Conservation (phyloP, 2,329 filamentous ascomycete species). For the Colletotrichum liriopes region DNA sequence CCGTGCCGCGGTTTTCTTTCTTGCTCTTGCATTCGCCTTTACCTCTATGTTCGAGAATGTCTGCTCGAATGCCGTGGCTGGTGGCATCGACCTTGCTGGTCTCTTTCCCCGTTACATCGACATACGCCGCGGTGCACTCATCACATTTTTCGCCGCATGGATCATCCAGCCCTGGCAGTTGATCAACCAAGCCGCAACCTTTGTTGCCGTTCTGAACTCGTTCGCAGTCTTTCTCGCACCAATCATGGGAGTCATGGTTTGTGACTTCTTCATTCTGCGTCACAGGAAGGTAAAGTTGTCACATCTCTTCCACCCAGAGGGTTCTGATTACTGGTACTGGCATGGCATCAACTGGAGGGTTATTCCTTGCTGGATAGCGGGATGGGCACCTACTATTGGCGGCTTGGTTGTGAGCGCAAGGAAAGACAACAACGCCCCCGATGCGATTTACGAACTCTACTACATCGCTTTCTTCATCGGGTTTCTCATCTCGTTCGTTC, state of each 20-base stretch:
- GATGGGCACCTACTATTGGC: conserved; percentile 59
- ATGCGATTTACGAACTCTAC: conserved; percentile 59
- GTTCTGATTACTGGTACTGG: conserved; percentile 59
- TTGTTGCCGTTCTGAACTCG: conserved; percentile 54
- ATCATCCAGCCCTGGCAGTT: conserved; percentile 57
- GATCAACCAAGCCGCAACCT: conserved; percentile 54
- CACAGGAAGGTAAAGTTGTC: conserved; percentile 53
- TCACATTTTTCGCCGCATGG: conserved; percentile 54
- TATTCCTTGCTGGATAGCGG: conserved; percentile 54
- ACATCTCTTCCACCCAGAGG: conserved; percentile 51
- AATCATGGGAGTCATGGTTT: conserved; percentile 58
- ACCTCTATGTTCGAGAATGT: conserved; percentile 56
- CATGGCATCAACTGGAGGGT: conserved; percentile 49
- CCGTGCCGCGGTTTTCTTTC: conserved; percentile 56
- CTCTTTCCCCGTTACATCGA: conserved; percentile 56
- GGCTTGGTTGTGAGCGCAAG: conserved; percentile 18
- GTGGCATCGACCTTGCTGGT: conserved; percentile 58
- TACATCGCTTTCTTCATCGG: conserved; percentile 64
- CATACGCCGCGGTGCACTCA: conserved; percentile 55
- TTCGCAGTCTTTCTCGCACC: conserved; percentile 57
- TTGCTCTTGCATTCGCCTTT: conserved; percentile 54
- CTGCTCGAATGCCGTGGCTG: conserved; percentile 55
- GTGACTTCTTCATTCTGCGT: conserved; percentile 53
- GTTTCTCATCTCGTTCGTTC: conserved; percentile 43
- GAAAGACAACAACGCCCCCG: conserved; percentile 48